Base-by-base conservation (phyloP, 768 basidiomycete genomes). In the Tricholoma flavovirens region DNA sequence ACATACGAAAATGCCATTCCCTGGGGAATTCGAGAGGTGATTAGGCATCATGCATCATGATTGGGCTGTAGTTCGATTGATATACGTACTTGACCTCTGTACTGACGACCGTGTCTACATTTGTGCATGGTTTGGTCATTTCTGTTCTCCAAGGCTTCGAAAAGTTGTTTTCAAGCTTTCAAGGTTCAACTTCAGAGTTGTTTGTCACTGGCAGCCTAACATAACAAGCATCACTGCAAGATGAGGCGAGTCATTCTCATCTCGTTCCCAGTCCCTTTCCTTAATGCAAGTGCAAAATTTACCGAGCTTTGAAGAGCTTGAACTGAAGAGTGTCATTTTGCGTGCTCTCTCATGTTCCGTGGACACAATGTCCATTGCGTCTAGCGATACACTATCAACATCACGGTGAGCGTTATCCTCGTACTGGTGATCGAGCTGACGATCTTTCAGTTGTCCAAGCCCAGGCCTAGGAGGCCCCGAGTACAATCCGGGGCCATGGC, bases 1-100 rank as follows among this genome's bases (percentile, higher is more conserved):
- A 69, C 82, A 62, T 65, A 88, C 87, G 87, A 64, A 89, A 89
- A 64, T 89, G 87, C 87, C 87, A 89, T 66, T 89, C 87, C 66
- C 87, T 87, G 62, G 17, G 24, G 32, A 51, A 35, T 30, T 49
- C 12, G 32, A 51, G 14, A 46, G 21, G 59, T 21, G 30, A 5
- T 32, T 32, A 32, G 30, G 2, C 30, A 5, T 32, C 9, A 3
- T 8, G 10, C 9, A 8, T 32, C 4, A 7, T 8, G 30, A 4
- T 29, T 29, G 29, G 8, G 54, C 10, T 29, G 29, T 42, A 40
- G 22, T 49, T 30, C n/a, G 24, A 26, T 26, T 26, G 5, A 26
- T 26, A 26, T 30, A 61, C 73, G 19, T 57, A 86, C 86, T 85
- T 86, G 65, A 88, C 76, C 60, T 88, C 87, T 3, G 72, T 67